Base-by-base conservation (phyloP, 164 flowering plant genomes). In the Vitis riparia region DNA sequence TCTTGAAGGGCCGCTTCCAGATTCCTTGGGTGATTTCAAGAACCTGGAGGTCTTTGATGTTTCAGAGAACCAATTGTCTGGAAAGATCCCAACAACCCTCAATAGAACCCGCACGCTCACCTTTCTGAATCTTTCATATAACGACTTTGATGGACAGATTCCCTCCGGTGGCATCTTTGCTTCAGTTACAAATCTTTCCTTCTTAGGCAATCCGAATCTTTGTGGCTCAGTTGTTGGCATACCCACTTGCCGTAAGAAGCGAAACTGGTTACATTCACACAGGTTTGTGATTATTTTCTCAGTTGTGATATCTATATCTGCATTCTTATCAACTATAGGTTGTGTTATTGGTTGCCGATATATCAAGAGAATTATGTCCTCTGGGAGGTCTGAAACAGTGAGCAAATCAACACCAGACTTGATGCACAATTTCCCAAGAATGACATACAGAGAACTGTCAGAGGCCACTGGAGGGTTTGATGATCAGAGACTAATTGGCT, bases 71-170 rank as follows among this genome's bases (percentile, higher is more conserved):
- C 37, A 63, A 48, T 58, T 88, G 19, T 73, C 82, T 0, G 88
- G 88, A n/a, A 63, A 3, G 49, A 81, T 88, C 68, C 89, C 89
- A 2, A 5, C 10, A 10, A 72, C 78, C 72, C 81, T 90, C 51
- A 71, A 62, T 59, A 69, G 69, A 15, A 69, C 72, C 62, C 67
- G 52, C 6, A 72, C 75, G 32, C 90, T 90, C 55, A 68, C 55
- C 4, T 75, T 68, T 50, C 69, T 89, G 55, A 81, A 90, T 65
- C 81, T 90, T 47, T 88, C 92, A 30, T 80, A 37, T 65, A 90
- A 90, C 59, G 44, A 83, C 67, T 79, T 85, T 53, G 62, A 59
- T 44, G 88, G 92, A 69, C 49, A 11, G 56, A 71, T 88, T 56
- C 90, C 94, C 23, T 49, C 63, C 6, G 84, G 82, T 8, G 83